Evolutionary conservation across 2,329 filamentous ascomycete genomes (phyloP), one percentile per base, ranked within the genome.

Genomic region (Xylariaceae sp.): DNA sequence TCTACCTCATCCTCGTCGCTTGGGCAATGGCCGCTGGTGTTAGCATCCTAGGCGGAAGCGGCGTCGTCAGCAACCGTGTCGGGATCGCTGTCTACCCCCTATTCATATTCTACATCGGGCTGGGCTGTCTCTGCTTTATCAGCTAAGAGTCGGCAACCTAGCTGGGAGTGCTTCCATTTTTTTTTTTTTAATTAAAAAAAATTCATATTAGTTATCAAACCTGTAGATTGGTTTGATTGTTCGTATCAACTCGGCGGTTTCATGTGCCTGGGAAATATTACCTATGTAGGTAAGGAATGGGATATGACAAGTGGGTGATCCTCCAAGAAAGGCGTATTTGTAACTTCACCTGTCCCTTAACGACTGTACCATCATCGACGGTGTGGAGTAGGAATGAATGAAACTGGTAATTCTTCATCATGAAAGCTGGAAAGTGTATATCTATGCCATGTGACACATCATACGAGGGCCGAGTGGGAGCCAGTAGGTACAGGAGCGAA

Each of bases 1-100:
- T 98, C 42, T 97, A 98, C 66, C 74, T 93, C 40, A 77, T 95
- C 23, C 79, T 98, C 21, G 83, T 96, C 29, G 82, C 80, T 34
- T 98, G 93, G 93, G 95, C 92, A 27, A 73, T 98, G 55, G 93
- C 93, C 37, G 94, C 93, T 1, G 93, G 93, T 20, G 86, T 97
- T 40, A 97, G 92, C 68, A 97, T 98, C 57, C 74, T 98, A 43
- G 91, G 92, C 23, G 93, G 93, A 34, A 96, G 91, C 47, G 93
- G 93, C 11, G 92, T 98, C 36, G 85, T 98, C 53, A 91, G 91
- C 72, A 96, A 97, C 69, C 79, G 93, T 40, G 91, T 97, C 38
- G 88, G 85, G 20, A 83, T 98, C 62, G 93, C 93, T 16, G 90
- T 98, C 19, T 98, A 94, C 64, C 93, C 93, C 45, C 73, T 98